phyloP scores from a whole-genome alignment of 495 filamentous ascomycete species.

The Podospora pseudopauciseta region DNA sequence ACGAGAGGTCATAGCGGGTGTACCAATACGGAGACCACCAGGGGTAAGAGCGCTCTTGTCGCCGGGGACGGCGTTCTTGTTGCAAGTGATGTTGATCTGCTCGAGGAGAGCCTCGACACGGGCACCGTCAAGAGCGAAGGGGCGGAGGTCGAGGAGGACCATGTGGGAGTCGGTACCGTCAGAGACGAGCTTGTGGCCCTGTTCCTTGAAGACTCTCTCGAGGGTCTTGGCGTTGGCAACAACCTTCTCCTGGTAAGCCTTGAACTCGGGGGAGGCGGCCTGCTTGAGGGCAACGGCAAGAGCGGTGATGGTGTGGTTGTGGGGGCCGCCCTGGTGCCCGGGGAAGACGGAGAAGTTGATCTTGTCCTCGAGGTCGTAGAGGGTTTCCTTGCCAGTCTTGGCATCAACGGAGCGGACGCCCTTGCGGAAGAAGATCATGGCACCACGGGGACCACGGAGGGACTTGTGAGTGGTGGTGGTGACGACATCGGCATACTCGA shows the following conservation, averaged over 20 bases:
- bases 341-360: conserved; percentile 99
- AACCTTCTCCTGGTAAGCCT: conserved; percentile 90
- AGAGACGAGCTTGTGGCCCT: conserved; percentile 89
- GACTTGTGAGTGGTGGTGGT: conserved; percentile 99
- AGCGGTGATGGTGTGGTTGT: conserved; percentile 99
- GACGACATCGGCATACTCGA: conserved; percentile 91
- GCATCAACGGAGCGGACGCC: conserved; percentile 83
- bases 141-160: conserved; percentile 87
- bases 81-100: conserved; percentile 97
- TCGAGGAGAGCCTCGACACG: conserved; percentile 96
- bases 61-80: conserved; percentile 98
- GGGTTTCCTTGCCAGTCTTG: conserved; percentile 83
- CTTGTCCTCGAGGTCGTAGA: conserved; percentile 90
- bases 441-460: conserved; percentile 94
- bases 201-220: conserved; percentile 71
- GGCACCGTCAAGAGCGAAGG: conserved; percentile 79
- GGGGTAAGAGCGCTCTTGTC: conserved; percentile 97
- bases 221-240: conserved; percentile 89
- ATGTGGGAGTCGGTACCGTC: conserved; percentile 98
- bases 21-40: conserved; percentile 90
- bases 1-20: conserved; percentile 93
- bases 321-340: conserved; percentile 96
- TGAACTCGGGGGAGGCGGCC: conserved; percentile 89
- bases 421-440: conserved; percentile 99
- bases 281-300: conserved; percentile 96